Percentiles rank a stretch among this genome's conserved stretches.
These are phyloP conservation scores for Fonsecaea nubica DNA, from an alignment of 2,329 filamentous ascomycete genomes.

Conservation along the genomic window DNA sequence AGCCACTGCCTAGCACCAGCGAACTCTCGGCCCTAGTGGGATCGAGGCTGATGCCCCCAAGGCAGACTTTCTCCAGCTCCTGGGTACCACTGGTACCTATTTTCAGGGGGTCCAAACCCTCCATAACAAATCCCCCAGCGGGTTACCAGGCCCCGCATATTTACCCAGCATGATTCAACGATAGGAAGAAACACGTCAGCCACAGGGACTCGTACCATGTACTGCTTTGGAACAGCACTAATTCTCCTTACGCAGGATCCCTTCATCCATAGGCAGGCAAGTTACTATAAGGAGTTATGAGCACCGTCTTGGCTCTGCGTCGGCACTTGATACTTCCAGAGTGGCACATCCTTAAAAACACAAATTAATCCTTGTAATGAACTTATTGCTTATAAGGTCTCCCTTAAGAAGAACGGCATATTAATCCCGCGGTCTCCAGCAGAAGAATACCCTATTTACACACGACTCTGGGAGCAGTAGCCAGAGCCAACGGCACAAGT, in stretches of 20 bases:
- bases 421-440: slow-evolving; percentile 5
- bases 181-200: slow-evolving; percentile 12
- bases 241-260: neutral
- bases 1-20: neutral
- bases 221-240: neutral
- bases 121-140: neutral
- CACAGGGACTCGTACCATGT: neutral
- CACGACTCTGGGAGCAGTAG: slow-evolving; percentile 34
- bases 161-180: neutral
- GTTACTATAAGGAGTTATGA: neutral
- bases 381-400: neutral
- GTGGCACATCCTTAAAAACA: neutral
- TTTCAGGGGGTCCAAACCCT: slow-evolving; percentile 6
- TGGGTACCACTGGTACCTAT: neutral
- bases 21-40: neutral
- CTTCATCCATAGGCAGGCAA: neutral
- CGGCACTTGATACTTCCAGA: neutral
- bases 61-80: slow-evolving; percentile 11
- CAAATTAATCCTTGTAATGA: neutral
- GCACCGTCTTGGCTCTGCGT: neutral
- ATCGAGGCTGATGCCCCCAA: slow-evolving; percentile 3
- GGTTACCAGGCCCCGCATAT: neutral
- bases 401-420: slow-evolving; percentile 4
- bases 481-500: slow-evolving; percentile 19
- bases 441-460: neutral